Percentiles rank a stretch among this genome's conserved stretches.
Evolutionary conservation across 495 filamentous ascomycete species (phyloP).

Genomic region (Glutinoglossum americanum): DNA sequence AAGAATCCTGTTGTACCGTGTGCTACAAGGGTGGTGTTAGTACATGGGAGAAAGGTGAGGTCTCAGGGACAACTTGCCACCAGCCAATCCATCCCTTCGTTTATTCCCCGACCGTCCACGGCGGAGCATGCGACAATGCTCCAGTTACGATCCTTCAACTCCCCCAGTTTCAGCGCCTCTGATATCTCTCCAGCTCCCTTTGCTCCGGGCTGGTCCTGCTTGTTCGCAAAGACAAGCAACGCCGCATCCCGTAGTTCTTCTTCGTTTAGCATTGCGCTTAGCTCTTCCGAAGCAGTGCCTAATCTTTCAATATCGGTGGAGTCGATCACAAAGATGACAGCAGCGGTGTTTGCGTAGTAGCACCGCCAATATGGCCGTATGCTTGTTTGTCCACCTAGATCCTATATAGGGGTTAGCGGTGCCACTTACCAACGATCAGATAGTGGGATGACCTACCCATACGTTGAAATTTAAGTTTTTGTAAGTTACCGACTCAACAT

Average conservation of each 20-base stretch:
- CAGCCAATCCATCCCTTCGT: slow-evolving; percentile 97
- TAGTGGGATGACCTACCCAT: slow-evolving; percentile 39
- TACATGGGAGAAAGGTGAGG: neutral
- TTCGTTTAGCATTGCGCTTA: slow-evolving; percentile 88
- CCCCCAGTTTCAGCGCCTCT: slow-evolving; percentile 71
- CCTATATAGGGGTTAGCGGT: neutral
- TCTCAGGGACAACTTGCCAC: slow-evolving; percentile 36
- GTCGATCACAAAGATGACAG: slow-evolving; percentile 95
- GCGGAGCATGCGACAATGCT: slow-evolving; percentile 95
- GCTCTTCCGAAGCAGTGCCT: slow-evolving; percentile 75
- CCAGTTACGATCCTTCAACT: slow-evolving; percentile 92
- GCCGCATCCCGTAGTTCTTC: slow-evolving; percentile 87
- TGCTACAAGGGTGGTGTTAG: slow-evolving; percentile 9
- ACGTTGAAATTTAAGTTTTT: slow-evolving; percentile 97
- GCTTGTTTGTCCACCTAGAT: slow-evolving; percentile 61
- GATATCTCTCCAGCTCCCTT: slow-evolving; percentile 94
- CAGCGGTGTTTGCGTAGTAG: slow-evolving; percentile 98
- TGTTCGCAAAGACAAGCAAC: slow-evolving; percentile 91
- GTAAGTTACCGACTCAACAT: slow-evolving; percentile 94
- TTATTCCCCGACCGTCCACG: slow-evolving; percentile 81
- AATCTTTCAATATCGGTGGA: slow-evolving; percentile 91
- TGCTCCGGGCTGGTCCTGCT: slow-evolving; percentile 94
- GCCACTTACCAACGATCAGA: neutral
- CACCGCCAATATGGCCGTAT: slow-evolving; percentile 98
- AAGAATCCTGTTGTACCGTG: slow-evolving; percentile 19